Conservation (phyloP, 352 stramenopile species). For the Phytophthora nicotianae region DNA sequence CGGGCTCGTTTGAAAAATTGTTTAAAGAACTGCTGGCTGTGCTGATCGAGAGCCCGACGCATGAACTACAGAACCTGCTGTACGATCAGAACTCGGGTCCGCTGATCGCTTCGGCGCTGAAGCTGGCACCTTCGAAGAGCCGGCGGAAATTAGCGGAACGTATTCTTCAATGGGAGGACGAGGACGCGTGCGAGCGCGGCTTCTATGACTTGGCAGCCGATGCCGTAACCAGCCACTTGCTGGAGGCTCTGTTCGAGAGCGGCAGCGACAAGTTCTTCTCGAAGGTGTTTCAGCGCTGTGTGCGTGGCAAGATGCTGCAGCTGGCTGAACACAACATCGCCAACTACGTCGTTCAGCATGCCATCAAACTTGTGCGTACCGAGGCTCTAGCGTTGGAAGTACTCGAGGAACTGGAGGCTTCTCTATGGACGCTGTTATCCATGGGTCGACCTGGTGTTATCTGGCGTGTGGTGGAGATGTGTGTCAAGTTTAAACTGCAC, state of each 20-base stretch:
- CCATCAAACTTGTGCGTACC: constrained; percentile 56
- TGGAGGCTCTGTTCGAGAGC: constrained; percentile 68
- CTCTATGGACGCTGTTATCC: constrained; percentile 75
- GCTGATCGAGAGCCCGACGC: constrained; percentile 45
- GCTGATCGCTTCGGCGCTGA: constrained; percentile 65
- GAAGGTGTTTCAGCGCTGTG: constrained; percentile 67
- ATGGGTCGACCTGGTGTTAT: constrained; percentile 75
- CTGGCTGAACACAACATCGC: constrained; percentile 75
- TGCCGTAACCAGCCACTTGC: constrained; percentile 76
- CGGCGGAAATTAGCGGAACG: constrained; percentile 56
- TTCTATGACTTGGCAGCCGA: constrained; percentile 80
- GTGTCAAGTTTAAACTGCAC: constrained; percentile 61
- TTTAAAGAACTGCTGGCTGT: constrained; percentile 63
- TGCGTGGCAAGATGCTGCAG: constrained; percentile 67
- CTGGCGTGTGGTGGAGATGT: constrained; percentile 81
- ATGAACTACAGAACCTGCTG: constrained; percentile 65
- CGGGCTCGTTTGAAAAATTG: constrained; percentile 58
- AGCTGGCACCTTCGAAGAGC: constrained; percentile 57
- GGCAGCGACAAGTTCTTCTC: constrained; percentile 72
- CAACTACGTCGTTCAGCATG: constrained; percentile 87
- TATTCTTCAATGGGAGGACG: constrained; percentile 78
- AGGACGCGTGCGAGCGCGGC: constrained; percentile 46
- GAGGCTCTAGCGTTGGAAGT: constrained; percentile 54
- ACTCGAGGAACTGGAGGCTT: constrained; percentile 58
- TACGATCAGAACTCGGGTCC: constrained; percentile 81